These are phyloP conservation scores for Boletellus sp. DNA, from an alignment of 768 basidiomycete species.

Conservation along the genomic window DNA sequence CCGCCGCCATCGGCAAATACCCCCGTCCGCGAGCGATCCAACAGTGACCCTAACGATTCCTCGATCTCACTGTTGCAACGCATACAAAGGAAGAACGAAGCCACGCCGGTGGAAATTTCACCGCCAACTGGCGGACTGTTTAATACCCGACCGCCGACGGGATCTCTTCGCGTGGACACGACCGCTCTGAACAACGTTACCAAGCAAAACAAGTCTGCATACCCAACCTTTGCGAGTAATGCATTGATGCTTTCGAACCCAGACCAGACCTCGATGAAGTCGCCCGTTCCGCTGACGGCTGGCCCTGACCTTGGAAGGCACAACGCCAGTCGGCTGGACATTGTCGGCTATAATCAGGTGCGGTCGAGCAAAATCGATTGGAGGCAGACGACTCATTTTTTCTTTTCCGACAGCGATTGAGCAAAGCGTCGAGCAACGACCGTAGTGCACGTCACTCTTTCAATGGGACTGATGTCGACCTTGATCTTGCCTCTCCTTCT, in stretches of 20 bases:
- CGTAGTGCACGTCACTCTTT: constrained; percentile 69
- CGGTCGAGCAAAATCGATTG: constrained; percentile 16
- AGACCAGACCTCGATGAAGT: constrained; percentile 59
- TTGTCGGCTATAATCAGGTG: constrained; percentile 71
- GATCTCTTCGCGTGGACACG: constrained; percentile 73
- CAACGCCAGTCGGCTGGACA: constrained; percentile 64
- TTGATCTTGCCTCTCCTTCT: constrained; percentile 56
- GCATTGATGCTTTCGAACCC: constrained; percentile 47
- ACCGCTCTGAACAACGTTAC: constrained; percentile 55
- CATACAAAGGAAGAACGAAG: constrained; percentile 63
- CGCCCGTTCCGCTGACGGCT: constrained; percentile 78
- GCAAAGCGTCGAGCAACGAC: constrained; percentile 44
- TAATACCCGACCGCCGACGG: constrained; percentile 61
- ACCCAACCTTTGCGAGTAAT: constrained; percentile 56
- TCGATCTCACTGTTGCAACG: constrained; percentile 73
- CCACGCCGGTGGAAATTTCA: constrained; percentile 56
- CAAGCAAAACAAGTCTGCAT: constrained; percentile 83
- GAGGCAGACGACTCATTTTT: constrained; percentile 11
- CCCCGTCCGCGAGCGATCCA: constrained; percentile 64
- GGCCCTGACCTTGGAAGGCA: constrained; percentile 83
- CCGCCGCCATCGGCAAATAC: constrained; percentile 50
- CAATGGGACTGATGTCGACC: constrained; percentile 64
- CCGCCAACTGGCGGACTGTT: constrained; percentile 42
- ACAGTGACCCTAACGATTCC: constrained; percentile 76
- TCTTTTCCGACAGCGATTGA: constrained; percentile 37